These are phyloP conservation scores for Hyaloscypha hepaticicola DNA, from an alignment of 495 filamentous ascomycete genomes.

Conservation along the genomic window DNA sequence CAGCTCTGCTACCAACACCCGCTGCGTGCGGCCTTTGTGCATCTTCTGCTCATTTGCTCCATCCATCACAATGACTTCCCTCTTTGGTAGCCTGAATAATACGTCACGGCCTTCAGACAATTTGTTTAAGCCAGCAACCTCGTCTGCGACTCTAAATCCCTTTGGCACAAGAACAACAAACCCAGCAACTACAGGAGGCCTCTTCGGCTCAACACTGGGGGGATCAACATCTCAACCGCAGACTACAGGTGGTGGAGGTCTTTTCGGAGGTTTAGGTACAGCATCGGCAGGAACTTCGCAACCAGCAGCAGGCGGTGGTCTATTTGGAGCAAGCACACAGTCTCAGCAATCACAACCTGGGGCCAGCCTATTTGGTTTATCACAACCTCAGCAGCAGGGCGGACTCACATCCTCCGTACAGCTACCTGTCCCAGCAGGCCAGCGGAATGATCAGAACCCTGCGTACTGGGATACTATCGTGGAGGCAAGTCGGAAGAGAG, in stretches of 20 bases:
- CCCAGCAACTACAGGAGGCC: neutral
- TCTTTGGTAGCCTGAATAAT: slow-evolving; percentile 3
- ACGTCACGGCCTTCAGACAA: neutral
- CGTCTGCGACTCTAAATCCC: neutral
- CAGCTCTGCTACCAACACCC: neutral
- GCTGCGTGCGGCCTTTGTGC: neutral
- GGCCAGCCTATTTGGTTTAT: neutral
- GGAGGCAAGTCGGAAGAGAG: slow-evolving; percentile 69
- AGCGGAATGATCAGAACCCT: slow-evolving; percentile 15
- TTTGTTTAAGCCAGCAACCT: neutral
- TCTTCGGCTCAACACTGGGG: neutral
- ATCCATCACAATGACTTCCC: neutral
- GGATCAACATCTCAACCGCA: neutral
- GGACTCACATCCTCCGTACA: neutral
- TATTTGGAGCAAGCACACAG: neutral
- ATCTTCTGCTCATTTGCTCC: neutral
- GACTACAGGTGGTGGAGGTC: neutral
- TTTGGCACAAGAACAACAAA: neutral
- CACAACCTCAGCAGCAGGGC: slow-evolving; percentile 8
- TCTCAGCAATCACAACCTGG: neutral
- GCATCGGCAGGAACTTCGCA: neutral
- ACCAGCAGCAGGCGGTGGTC: neutral
- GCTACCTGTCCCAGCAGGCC: neutral
- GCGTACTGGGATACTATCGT: slow-evolving; percentile 88
- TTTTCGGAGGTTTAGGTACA: neutral